Evolutionary conservation across 805 yeast genomes (phyloP), one percentile per base, ranked within the genome.

Genomic region (Kazachstania kunashirensis): DNA sequence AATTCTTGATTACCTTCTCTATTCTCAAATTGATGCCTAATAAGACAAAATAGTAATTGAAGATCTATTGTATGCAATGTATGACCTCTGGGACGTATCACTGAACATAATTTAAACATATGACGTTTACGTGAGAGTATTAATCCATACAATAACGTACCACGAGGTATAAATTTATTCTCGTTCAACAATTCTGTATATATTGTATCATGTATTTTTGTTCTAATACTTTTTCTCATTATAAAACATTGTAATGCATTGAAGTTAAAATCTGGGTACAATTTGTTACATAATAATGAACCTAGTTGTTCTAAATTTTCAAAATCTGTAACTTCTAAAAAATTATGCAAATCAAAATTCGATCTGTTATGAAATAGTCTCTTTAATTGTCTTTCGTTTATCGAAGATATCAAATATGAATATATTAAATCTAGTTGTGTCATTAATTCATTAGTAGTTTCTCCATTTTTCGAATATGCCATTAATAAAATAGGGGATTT

Each of bases 61-160:
- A 92, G 62, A 57, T 89, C 98, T 7, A 82, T 75, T 2, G 94
- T 86, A 45, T 81, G 82, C 24, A 89, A 56, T 6, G 79, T 71
- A 56, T 89, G 97, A 20, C 72, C 72, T 36, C 69, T 71, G 0
- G 96, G 96, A 33, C 94, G 68, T 47, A 85, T 59, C 1, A 79
- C 77, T 5, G 82, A 73, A 19, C 85, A 68, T 13, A 92, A 60
- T 38, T 74, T 53, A n/a, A 78, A 77, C 18, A 14, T 19, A 10
- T 25, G 14, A 15, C 33, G 36, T 28, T 70, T 72, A 2, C 80
- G 69, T 2, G 75, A 75, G 3, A 83, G 71, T 1, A 89, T 57
- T 32, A 88, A 57, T 0, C 92, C 92, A 57, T 89, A 92, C 5
- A 92, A 61, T 10, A 88, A 56, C 24, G 78, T 70, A 1, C 65